Evolutionary conservation across 2,329 filamentous ascomycete genomes (phyloP).

Genomic region (Ceratocystis destructans): DNA sequence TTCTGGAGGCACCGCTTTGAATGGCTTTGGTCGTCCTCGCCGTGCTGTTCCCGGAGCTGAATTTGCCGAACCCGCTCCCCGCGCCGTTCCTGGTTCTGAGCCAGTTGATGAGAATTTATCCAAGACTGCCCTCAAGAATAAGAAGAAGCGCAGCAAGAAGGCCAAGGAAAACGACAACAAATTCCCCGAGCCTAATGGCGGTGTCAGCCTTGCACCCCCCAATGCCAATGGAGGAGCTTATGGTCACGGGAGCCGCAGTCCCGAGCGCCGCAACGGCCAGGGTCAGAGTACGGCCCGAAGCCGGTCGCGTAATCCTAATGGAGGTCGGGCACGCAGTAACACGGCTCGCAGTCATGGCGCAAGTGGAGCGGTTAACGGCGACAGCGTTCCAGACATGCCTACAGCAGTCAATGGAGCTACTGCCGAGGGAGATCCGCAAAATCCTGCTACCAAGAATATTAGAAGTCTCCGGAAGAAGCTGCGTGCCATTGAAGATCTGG

Average conservation of each 20-base stretch:
- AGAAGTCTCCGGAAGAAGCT: slow-evolving; percentile 93
- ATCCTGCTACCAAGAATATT: slow-evolving; percentile 84
- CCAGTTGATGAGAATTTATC: slow-evolving; percentile 61
- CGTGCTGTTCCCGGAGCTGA: slow-evolving; percentile 83
- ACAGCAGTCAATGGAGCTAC: slow-evolving; percentile 27
- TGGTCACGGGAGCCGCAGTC: slow-evolving; percentile 43
- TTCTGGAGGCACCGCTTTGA: slow-evolving; percentile 41
- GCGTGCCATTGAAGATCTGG: slow-evolving; percentile 90
- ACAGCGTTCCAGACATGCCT: slow-evolving; percentile 18
- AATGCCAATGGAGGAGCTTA: slow-evolving; percentile 27
- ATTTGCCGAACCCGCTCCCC: slow-evolving; percentile 52
- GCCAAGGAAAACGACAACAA: slow-evolving; percentile 63
- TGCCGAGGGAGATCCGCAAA: slow-evolving; percentile 37
- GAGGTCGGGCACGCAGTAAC: slow-evolving; percentile 36
- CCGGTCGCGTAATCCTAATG: slow-evolving; percentile 40
- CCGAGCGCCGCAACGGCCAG: slow-evolving; percentile 45
- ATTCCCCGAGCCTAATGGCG: slow-evolving; percentile 31
- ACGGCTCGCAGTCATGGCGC: slow-evolving; percentile 29
- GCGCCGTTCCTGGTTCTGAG: slow-evolving; percentile 51
- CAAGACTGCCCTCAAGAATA: slow-evolving; percentile 84
- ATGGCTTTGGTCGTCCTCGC: slow-evolving; percentile 65
- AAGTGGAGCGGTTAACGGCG: neutral
- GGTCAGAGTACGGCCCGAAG: slow-evolving; percentile 33
- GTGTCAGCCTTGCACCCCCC: slow-evolving; percentile 37
- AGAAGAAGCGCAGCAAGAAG: slow-evolving; percentile 95